A percentile compares a stretch with the other conserved stretches of the same genome.
Evolutionary conservation across 2,329 filamentous ascomycete genomes (phyloP).

Genomic region (Fusarium bactridioides): DNA sequence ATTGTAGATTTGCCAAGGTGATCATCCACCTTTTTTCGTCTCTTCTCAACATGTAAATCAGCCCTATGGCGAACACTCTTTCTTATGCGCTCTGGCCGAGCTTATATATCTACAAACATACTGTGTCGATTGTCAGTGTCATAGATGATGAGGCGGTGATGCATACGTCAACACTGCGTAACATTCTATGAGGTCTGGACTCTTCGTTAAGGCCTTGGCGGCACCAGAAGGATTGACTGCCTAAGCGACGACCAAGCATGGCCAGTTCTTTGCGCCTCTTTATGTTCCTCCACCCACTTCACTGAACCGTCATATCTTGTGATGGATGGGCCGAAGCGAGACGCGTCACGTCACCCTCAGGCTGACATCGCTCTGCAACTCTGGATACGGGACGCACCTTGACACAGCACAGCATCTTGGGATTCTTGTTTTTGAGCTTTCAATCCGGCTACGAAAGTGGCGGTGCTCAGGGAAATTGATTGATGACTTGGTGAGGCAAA

Average conservation of each 20-base stretch:
- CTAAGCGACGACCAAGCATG: background rate
- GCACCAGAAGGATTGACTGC: background rate
- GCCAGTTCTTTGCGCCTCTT: background rate
- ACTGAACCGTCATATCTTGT: background rate
- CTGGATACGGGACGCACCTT: background rate
- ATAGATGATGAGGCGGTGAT: background rate
- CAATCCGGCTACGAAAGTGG: no score
- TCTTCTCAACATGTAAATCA: background rate
- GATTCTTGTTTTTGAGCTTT: background rate
- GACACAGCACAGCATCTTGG: no score
- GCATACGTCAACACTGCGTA: background rate
- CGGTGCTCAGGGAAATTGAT: background rate
- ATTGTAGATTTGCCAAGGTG: background rate
- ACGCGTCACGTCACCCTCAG: background rate
- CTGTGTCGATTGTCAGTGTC: background rate
- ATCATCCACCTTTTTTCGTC: background rate
- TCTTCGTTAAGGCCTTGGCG: background rate
- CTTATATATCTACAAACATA: fast-evolving
- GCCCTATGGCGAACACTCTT: background rate
- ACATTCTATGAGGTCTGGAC: background rate
- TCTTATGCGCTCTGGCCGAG: background rate
- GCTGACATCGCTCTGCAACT: background rate
- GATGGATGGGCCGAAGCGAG: background rate
- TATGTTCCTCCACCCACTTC: background rate
- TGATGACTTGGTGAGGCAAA: background rate